These are phyloP conservation scores for Eurotiales sp. DNA, from an alignment of 2,329 filamentous ascomycete genomes.

Conservation along the genomic window DNA sequence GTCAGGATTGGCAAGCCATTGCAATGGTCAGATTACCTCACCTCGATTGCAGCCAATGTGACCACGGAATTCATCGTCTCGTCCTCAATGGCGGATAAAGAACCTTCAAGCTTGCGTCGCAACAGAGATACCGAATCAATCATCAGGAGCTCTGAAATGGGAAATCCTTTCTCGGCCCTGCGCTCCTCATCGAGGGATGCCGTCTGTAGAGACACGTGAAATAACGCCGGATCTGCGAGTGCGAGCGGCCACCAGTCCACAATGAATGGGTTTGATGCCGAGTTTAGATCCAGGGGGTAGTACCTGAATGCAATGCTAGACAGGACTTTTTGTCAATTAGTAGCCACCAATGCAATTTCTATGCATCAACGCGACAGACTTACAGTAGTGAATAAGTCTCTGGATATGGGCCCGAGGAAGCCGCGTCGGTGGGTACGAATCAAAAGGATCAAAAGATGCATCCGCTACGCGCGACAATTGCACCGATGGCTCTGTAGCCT, in stretches of 20 bases:
- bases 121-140: constrained; percentile 53
- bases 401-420: constrained; percentile 51
- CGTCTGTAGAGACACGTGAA: constrained; percentile 58
- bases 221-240: constrained; percentile 53
- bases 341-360: too few relatives aligned
- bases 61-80: constrained; percentile 57
- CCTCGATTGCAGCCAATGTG: constrained; percentile 57
- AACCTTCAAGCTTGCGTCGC: constrained; percentile 48
- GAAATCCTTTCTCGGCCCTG: constrained; percentile 51
- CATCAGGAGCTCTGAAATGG: constrained; percentile 55
- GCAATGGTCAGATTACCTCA: constrained; percentile 26
- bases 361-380: constrained; percentile 22
- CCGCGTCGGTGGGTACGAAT: constrained; percentile 53
- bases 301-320: constrained; percentile 59
- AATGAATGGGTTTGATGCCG: constrained; percentile 55
- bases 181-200: constrained; percentile 56
- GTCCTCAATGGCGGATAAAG: constrained; percentile 48
- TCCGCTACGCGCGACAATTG: neutral
- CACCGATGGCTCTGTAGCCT: constrained; percentile 22
- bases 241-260: constrained; percentile 60
- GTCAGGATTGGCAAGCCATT: too few relatives aligned
- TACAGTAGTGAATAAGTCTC: constrained; percentile 56
- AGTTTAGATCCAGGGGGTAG: constrained; percentile 54
- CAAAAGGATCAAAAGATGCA: constrained; percentile 51
- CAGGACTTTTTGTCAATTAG: constrained; percentile 45